Base-by-base conservation (phyloP, 2,329 filamentous ascomycete genomes). In the Corynespora cassiicola region DNA sequence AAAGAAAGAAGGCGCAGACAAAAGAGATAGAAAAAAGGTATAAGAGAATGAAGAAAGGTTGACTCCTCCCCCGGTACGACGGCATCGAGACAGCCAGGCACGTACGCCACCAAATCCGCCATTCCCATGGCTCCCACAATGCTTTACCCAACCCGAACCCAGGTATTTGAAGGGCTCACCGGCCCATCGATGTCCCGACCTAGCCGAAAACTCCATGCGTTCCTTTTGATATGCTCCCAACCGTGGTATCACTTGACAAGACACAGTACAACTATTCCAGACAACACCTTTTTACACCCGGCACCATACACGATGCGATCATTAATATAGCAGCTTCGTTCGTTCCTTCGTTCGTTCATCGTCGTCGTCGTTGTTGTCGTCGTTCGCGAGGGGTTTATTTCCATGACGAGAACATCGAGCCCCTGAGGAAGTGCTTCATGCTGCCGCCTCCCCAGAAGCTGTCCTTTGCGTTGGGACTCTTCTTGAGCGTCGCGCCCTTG, bases 391-490 rank as follows among this genome's bases (percentile, higher is more conserved):
- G 18, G n/a, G 12, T 33, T 48, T 44, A 57, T 47, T 59, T 66
- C 54, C 62, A 61, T 25, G 54, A 53, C 29, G 63, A 52, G 36
- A 68, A 62, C 31, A 61, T 50, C 7, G 51, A 49, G 11, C 47
- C 49, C 31, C 63, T 48, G 37, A 69, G 44, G 28, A 70, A 63
- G 33, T 61, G 51, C 47, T 58, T 63, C 50, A 69, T 60, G 33
- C 67, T 61, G 20, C 63, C 61, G 19, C 63, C 57, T 16, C 53
- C 56, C 47, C 59, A 65, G 34, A 66, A 63, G 26, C 60, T 58
- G 28, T 70, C 66, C 47, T 66, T 68, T 18, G 24, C 43, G 18
- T 31, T 31, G 10, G 43, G 32, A 22, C 48, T 45, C 46, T 51
- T 58, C 35, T 41, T 52, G 23, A 30, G 9, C 29, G 43, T 38